Evolutionary conservation across 768 basidiomycete species (phyloP).

Genomic region (Floccularia luteovirens): DNA sequence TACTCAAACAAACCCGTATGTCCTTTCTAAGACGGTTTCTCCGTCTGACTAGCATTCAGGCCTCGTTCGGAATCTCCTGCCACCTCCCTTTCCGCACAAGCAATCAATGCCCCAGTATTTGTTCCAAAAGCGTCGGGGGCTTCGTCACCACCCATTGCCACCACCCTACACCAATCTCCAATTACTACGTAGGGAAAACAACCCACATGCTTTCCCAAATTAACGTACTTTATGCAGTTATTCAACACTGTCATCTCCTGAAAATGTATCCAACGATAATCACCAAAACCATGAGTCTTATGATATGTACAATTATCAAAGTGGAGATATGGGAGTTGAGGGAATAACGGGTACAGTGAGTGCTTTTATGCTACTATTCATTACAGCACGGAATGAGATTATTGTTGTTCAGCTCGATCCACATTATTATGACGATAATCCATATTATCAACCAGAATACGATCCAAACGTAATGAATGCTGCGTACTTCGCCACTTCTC

Average conservation of each 20-base stretch:
- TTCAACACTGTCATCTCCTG: conserved; percentile 10
- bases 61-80: conserved; percentile 38
- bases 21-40: conserved; percentile 7
- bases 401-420: conserved; percentile 5
- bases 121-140: conserved; percentile 54
- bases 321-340: conserved; percentile 11
- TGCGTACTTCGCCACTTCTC: conserved; percentile 33
- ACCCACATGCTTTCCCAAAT: too few species aligned
- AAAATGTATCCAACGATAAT: conserved; percentile 11
- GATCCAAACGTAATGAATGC: conserved; percentile 24
- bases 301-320: conserved; percentile 17
- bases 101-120: conserved; percentile 80
- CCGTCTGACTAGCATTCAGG: conserved; percentile 17
- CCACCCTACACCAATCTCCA: too few species aligned
- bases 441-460: conserved; percentile 16
- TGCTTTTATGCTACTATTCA: too few species aligned
- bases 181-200: too few species aligned
- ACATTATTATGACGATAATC: conserved; percentile 2
- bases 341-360: conserved; percentile 26
- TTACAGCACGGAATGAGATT: too few species aligned
- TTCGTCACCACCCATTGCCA: conserved; percentile 15
- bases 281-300: conserved; percentile 13
- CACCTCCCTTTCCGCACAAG: conserved; percentile 43
- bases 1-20: too few species aligned
- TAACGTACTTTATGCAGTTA: conserved; percentile 8